Evolutionary conservation across 1,284 basidiomycete genomes (phyloP).

Genomic region (Boletus semigastroideus): DNA sequence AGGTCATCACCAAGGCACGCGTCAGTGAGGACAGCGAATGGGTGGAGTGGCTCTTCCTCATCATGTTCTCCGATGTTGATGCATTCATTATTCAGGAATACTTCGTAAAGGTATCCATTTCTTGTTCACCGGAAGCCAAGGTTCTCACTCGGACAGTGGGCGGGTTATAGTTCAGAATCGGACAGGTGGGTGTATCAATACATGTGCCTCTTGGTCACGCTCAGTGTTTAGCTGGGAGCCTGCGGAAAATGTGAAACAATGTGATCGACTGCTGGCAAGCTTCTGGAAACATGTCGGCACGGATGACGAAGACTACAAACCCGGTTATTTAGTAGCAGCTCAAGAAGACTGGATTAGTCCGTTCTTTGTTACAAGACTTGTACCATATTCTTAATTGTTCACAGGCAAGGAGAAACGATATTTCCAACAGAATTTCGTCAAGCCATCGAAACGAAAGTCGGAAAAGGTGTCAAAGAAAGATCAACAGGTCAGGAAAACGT

Average conservation of each 20-base stretch:
- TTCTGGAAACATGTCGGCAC: slow-evolving; percentile 66
- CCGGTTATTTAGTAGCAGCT: slow-evolving; percentile 44
- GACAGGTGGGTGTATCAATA: slow-evolving; percentile 40
- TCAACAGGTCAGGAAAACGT: slow-evolving; percentile 10
- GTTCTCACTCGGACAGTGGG: slow-evolving; percentile 43
- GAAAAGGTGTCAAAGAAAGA: slow-evolving; percentile 20
- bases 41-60: slow-evolving; percentile 36
- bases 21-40: slow-evolving; percentile 43
- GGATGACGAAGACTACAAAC: slow-evolving; percentile 52
- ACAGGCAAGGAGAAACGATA: slow-evolving; percentile 41
- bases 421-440: slow-evolving; percentile 44
- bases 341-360: slow-evolving; percentile 51
- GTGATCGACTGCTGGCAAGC: slow-evolving; percentile 51
- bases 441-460: slow-evolving; percentile 28
- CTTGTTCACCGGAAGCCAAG: neutral
- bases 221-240: slow-evolving; percentile 63
- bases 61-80: neutral
- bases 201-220: neutral
- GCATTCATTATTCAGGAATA: slow-evolving; percentile 46
- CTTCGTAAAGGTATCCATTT: slow-evolving; percentile 49
- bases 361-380: slow-evolving; percentile 14
- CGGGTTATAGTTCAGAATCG: slow-evolving; percentile 46
- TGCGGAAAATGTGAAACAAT: slow-evolving; percentile 50
- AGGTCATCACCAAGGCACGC: slow-evolving; percentile 53
- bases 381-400: neutral